Conservation (phyloP, 331 rosid species). For the Saraca asoca region DNA sequence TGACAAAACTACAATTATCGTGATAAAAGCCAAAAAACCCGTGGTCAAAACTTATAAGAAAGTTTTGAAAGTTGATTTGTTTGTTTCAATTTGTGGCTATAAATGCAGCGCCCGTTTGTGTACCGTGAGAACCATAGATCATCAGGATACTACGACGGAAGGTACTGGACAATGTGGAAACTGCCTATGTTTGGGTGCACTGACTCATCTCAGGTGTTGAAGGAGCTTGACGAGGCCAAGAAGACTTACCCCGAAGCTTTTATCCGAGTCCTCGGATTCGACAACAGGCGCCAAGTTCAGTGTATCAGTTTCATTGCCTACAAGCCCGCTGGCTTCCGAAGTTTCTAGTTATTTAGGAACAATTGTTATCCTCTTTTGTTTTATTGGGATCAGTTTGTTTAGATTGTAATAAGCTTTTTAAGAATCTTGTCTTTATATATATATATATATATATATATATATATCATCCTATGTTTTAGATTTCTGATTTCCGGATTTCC, state of each 20-base stretch:
- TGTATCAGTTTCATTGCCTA: conserved; percentile 62
- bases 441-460: too few species aligned
- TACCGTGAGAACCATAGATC: conserved; percentile 58
- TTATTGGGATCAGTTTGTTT: conserved; percentile 11
- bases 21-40: too few species aligned
- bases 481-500: conserved; percentile 38
- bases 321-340: conserved; percentile 38
- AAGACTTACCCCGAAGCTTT: conserved; percentile 19
- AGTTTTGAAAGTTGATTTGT: background rate
- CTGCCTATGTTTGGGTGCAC: conserved; percentile 49
- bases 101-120: conserved; percentile 43
- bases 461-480: conserved; percentile 33
- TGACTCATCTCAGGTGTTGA: conserved; percentile 39
- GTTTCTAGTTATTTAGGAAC: background rate
- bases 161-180: conserved; percentile 54
- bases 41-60: too few species aligned
- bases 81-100: background rate
- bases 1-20: too few species aligned
- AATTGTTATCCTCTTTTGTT: conserved; percentile 10
- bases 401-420: conserved; percentile 14
- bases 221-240: conserved; percentile 43
- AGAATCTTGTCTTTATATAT: conserved; percentile 12
- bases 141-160: conserved; percentile 53
- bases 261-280: conserved; percentile 64
- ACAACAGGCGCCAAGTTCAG: conserved; percentile 61